Evolutionary conservation across 2,329 filamentous ascomycete species (phyloP).

Genomic region (Alternaria angustiovoidea): DNA sequence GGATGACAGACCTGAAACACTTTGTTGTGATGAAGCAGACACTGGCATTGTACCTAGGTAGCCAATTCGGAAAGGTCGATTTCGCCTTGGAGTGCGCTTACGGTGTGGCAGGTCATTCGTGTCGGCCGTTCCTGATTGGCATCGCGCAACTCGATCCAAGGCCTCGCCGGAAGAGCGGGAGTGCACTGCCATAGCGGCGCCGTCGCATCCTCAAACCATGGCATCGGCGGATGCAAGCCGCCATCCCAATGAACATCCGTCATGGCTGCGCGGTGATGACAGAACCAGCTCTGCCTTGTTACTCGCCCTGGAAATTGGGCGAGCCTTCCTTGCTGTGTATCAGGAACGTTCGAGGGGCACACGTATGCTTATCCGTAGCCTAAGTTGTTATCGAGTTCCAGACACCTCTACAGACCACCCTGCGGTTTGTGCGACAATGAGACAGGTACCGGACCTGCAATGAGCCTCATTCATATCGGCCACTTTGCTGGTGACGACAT

Average conservation of each 20-base stretch:
- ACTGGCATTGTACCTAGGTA: constrained; percentile 21
- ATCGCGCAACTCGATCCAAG: constrained; percentile 31
- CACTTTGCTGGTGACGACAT: constrained; percentile 26
- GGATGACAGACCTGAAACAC: constrained; percentile 26
- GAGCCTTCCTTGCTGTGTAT: constrained; percentile 25
- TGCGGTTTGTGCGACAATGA: constrained; percentile 23
- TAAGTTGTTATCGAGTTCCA: constrained; percentile 12
- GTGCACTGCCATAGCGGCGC: constrained; percentile 42
- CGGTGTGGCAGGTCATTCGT: constrained; percentile 27
- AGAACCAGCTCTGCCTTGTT: constrained; percentile 26
- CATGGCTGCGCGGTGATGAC: constrained; percentile 41
- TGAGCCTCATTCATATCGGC: constrained; percentile 20
- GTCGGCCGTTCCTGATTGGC: constrained; percentile 38
- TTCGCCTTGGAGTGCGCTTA: constrained; percentile 24
- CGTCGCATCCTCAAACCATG: constrained; percentile 34
- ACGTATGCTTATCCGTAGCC: neutral
- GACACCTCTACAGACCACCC: constrained; percentile 6
- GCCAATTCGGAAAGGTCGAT: constrained; percentile 16
- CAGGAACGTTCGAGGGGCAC: constrained; percentile 15
- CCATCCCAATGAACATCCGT: constrained; percentile 35
- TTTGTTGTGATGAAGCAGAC: constrained; percentile 22
- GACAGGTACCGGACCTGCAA: constrained; percentile 15
- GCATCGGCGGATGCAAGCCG: constrained; percentile 40
- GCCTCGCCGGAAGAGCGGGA: constrained; percentile 44
- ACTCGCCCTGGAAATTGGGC: constrained; percentile 22